Conservation (phyloP, 2,329 filamentous ascomycete genomes). For the Talaromyces sp. region DNA sequence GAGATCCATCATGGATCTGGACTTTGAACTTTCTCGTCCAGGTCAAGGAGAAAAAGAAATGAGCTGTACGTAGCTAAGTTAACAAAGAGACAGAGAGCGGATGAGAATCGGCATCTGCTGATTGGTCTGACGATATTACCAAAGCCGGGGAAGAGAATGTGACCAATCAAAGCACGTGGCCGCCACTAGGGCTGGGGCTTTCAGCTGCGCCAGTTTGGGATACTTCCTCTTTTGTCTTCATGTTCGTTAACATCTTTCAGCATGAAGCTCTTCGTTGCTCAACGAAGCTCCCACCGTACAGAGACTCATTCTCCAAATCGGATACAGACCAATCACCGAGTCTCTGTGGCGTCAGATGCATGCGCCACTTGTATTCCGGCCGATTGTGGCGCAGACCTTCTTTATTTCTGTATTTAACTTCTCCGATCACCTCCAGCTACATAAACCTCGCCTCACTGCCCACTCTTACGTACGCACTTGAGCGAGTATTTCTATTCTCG, state of each 20-base stretch:
- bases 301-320: no score
- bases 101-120: not conserved
- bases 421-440: not conserved
- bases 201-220: constrained; percentile 4
- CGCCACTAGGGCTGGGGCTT: not conserved
- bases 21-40: not conserved
- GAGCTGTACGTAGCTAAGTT: not conserved
- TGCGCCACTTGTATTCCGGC: not conserved
- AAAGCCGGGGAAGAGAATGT: not conserved
- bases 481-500: not conserved
- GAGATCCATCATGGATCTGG: not conserved
- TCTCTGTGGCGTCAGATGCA: not conserved
- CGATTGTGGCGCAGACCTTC: not conserved
- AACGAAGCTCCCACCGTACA: no score
- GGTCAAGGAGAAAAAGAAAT: not conserved
- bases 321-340: not conserved
- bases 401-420: not conserved
- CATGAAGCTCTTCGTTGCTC: no score
- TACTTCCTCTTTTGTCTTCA: no score
- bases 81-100: not conserved
- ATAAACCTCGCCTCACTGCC: not conserved
- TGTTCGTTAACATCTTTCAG: no score
- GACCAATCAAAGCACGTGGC: not conserved
- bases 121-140: not conserved
- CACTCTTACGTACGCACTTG: constrained; percentile 2